Evolutionary conservation across 805 yeast species (phyloP), one percentile per base, ranked within the genome.

Genomic region (Candida montana): DNA sequence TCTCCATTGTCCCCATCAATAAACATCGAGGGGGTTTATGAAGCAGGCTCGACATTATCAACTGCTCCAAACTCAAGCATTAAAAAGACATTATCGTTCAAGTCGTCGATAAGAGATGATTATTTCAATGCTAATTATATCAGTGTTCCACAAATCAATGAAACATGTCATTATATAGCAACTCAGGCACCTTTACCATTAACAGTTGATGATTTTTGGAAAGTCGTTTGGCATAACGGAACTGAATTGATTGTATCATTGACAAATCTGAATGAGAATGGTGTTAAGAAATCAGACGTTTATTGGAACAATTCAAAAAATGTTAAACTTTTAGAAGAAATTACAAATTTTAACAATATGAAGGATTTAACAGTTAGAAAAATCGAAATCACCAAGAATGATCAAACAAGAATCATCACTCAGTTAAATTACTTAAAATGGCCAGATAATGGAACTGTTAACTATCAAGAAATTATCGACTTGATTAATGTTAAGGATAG

Each of bases 191-290:
- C 99, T 2, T 59, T 85, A 33, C 69, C 69, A 3, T 71, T 75
- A 17, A 91, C 98, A 0, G 71, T 82, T 33, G 84, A 82, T 27
- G 96, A 91, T 59, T 91, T 93, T 56, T 91, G 96, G 96, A 83
- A 79, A 49, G 85, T 88, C 58, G 75, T 86, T 1, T 68, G 78
- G 45, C 75, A 81, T 29, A 77, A 85, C 52, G 61, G 71, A 4
- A 72, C 79, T 7, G 79, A 83, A n/a, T 64, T 90, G 2, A 78
- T 91, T 32, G 63, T 91, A 5, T 85, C 95, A 28, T 68, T 88
- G 45, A 83, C 95, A 7, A 81, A 82, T 10, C 80, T 84, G 44
- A 67, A 67, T 46, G 97, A 91, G 57, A 75, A 83, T 47, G 79
- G 82, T 3, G 71, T 81, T 44, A 80, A 75, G 48, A 90, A 91